Evolutionary conservation across 2,329 filamentous ascomycete species (phyloP).

Genomic region (Colletotrichum noveboracense): DNA sequence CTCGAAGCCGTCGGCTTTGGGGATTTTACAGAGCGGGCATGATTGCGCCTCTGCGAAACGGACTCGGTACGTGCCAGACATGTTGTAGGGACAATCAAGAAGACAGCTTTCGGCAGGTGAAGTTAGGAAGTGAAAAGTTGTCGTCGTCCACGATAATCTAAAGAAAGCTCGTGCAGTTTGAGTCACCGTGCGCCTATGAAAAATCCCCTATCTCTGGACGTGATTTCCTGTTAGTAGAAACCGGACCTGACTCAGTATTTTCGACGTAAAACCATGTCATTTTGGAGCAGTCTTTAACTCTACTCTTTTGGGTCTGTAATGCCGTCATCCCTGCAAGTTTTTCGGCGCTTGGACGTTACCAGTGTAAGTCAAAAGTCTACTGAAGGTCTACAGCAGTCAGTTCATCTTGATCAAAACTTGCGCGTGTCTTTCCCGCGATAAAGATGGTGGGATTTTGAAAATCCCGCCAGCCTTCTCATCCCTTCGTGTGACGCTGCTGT

Average conservation of each 20-base stretch:
- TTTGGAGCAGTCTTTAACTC: not conserved
- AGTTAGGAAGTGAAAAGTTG: not conserved
- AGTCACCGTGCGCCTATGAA: not conserved
- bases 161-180: not conserved
- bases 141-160: not conserved
- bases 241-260: not conserved
- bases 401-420: not conserved
- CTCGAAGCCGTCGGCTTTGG: not conserved
- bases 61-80: not conserved
- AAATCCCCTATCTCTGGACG: not conserved
- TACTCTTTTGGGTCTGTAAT: not conserved
- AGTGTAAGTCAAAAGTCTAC: not conserved
- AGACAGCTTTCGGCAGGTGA: not conserved
- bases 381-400: not conserved
- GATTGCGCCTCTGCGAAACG: not conserved
- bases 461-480: not conserved
- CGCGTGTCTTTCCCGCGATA: not conserved
- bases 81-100: not conserved
- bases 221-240: not conserved
- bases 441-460: not conserved
- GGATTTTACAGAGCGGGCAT: not conserved
- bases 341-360: not conserved
- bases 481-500: not conserved
- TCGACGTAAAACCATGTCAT: not conserved
- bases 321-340: not conserved